Base-by-base conservation (phyloP, 228 moss, liverwort and hornwort species). In the Sphagnum magellanicum region DNA sequence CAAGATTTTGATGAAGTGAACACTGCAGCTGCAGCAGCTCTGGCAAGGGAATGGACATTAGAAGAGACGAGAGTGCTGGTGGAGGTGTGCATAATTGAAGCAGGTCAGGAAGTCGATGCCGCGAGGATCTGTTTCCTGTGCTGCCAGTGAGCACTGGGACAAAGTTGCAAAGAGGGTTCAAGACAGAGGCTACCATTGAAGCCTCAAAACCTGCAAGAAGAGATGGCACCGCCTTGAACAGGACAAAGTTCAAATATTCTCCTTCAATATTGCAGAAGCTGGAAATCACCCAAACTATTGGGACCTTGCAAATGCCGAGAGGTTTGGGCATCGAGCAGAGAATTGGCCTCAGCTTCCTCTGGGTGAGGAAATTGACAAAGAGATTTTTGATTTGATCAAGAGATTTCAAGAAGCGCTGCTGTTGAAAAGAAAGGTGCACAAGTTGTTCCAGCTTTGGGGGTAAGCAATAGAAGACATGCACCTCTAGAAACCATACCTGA, bases 1-100 rank as follows among this genome's bases (percentile, higher is more conserved):
- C n/a, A n/a, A n/a, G n/a, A n/a, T n/a, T n/a, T n/a, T n/a, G n/a
- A n/a, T n/a, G n/a, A n/a, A n/a, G n/a, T n/a, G n/a, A n/a, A n/a
- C n/a, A n/a, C n/a, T n/a, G n/a, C n/a, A n/a, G n/a, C n/a, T n/a
- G n/a, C n/a, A n/a, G n/a, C n/a, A n/a, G n/a, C n/a, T 12, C 83
- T 87, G 87, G 83, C 87, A 67, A 76, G 74, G 58, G 83, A 87
- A n/a, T 87, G 87, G 87, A 81, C 74, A 62, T 61, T 83, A 65
- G 55, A 66, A 57, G 87, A 87, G 76, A 87, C 83, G 0, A 78
- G 65, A 60, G 71, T 50, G 4, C 70, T 87, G 12, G 87, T 87
- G 59, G 74, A 87, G 4, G 87, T 76, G 6, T 78, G 80, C 63
- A 78, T 87, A 59, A 0, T 51, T 87, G 59, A 83, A 83, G 70